These are phyloP conservation scores for Kluyveromyces lactis DNA, from an alignment of 805 yeast genomes.

Conservation along the genomic window DNA sequence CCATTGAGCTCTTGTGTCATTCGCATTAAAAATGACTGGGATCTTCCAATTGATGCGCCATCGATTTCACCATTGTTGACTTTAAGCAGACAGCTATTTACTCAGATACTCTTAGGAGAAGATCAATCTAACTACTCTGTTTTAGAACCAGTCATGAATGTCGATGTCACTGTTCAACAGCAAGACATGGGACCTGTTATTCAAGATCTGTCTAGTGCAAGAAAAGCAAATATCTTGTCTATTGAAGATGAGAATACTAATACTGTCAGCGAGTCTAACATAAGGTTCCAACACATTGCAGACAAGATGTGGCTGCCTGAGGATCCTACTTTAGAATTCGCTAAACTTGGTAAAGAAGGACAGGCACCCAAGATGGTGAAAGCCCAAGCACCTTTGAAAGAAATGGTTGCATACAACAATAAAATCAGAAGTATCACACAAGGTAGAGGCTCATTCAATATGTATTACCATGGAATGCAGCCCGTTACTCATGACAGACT, in stretches of 20 bases:
- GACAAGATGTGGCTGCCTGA: conserved; percentile 62
- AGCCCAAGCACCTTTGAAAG: conserved; percentile 81
- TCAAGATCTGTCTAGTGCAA: conserved; percentile 71
- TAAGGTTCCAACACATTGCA: conserved; percentile 49
- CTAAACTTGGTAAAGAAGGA: conserved; percentile 11
- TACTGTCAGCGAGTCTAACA: conserved; percentile 24
- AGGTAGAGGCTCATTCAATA: conserved; percentile 78
- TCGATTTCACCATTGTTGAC: conserved; percentile 35
- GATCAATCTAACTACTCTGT: conserved; percentile 36
- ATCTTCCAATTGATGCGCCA: conserved; percentile 42
- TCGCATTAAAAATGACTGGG: conserved; percentile 40
- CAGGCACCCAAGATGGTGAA: conserved; percentile 40
- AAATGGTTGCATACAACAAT: conserved; percentile 83
- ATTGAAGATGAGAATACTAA: conserved; percentile 52
- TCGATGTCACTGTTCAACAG: conserved; percentile 56
- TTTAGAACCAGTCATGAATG: conserved; percentile 84
- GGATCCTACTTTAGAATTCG: conserved; percentile 45
- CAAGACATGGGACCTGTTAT: conserved; percentile 74
- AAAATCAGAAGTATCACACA: conserved; percentile 75
- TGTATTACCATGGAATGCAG: conserved; percentile 71
- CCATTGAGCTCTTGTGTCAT: conserved; percentile 52
- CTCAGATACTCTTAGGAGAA: conserved; percentile 28
- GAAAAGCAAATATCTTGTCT: conserved; percentile 66
- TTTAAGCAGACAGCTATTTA: conserved; percentile 38
- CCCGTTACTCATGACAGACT: conserved; percentile 49